phyloP scores from a whole-genome alignment of 2,329 filamentous ascomycete genomes.

The Microcyclospora pomicola region DNA sequence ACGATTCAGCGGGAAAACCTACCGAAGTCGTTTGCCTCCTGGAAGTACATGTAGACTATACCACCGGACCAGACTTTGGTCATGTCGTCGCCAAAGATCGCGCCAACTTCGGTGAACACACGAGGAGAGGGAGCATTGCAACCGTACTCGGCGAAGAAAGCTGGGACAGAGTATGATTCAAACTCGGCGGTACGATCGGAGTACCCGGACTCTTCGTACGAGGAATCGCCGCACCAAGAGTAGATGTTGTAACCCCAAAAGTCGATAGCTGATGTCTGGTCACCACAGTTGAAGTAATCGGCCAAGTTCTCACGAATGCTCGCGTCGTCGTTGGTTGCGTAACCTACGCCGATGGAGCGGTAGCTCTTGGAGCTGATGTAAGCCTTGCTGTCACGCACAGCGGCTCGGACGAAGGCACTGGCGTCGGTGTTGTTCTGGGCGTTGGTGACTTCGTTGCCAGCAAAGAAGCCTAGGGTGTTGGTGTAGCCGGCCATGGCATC shows the following conservation, averaged over 20 bases:
- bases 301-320: conserved; percentile 70
- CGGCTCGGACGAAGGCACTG: conserved; percentile 92
- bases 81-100: conserved; percentile 73
- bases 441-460: conserved; percentile 95
- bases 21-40: conserved; percentile 83
- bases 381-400: conserved; percentile 87
- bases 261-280: conserved; percentile 57
- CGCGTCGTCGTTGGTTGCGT: conserved; percentile 87
- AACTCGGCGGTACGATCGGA: conserved; percentile 75
- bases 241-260: conserved; percentile 99
- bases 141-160: conserved; percentile 98
- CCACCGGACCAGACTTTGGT: conserved; percentile 79
- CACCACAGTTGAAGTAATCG: conserved; percentile 88
- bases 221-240: conserved; percentile 89
- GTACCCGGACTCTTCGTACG: conserved; percentile 65
- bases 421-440: conserved; percentile 74
- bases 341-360: conserved; percentile 75
- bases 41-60: conserved; percentile 98
- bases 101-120: conserved; percentile 70
- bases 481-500: conserved; percentile 69
- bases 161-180: conserved; percentile 73
- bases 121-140: conserved; percentile 68
- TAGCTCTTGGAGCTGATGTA: conserved; percentile 75
- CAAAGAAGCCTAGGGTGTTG: conserved; percentile 95
- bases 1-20: conserved; percentile 15